These are phyloP conservation scores for Mortierella sp. DNA, from an alignment of 371 early-diverging fungal genomes.

Conservation along the genomic window DNA sequence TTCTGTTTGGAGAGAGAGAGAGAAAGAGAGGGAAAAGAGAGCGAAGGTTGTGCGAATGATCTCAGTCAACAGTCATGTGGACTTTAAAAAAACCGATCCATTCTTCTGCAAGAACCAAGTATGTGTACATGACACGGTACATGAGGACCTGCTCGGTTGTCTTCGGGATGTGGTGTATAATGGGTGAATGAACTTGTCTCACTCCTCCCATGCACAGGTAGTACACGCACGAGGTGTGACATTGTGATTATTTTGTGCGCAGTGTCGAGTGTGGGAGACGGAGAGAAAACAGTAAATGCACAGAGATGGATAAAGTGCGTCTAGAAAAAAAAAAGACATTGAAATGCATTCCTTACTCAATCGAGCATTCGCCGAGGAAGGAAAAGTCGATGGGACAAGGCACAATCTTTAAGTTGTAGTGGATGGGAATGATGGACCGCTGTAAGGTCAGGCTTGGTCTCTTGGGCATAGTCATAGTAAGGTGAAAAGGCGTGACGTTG, in stretches of 20 bases:
- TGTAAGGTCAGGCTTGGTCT: constrained; percentile 42
- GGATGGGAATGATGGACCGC: constrained; percentile 51
- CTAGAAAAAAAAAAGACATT: background rate
- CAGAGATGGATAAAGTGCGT: too few species aligned
- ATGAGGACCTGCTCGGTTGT: background rate
- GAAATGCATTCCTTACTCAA: constrained; percentile 37
- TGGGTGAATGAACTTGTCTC: background rate
- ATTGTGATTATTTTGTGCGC: too few species aligned
- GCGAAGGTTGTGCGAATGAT: background rate
- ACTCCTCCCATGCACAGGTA: background rate
- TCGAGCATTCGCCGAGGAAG: constrained; percentile 53
- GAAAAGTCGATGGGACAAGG: constrained; percentile 55
- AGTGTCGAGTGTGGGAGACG: too few species aligned
- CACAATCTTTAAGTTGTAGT: constrained; percentile 52
- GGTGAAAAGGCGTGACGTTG: background rate
- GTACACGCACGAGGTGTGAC: too few species aligned
- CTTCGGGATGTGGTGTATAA: background rate
- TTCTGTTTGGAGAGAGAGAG: background rate
- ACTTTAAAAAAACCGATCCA: too few species aligned
- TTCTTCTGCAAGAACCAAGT: too few species aligned
- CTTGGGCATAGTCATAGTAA: constrained; percentile 49
- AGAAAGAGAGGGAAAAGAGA: background rate
- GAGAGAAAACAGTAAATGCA: too few species aligned
- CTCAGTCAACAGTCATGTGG: too few species aligned
- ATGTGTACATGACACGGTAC: background rate